Evolutionary conservation across 805 yeast genomes (phyloP), one percentile per base, ranked within the genome.

Genomic region (Metschnikowia dekortorum): DNA sequence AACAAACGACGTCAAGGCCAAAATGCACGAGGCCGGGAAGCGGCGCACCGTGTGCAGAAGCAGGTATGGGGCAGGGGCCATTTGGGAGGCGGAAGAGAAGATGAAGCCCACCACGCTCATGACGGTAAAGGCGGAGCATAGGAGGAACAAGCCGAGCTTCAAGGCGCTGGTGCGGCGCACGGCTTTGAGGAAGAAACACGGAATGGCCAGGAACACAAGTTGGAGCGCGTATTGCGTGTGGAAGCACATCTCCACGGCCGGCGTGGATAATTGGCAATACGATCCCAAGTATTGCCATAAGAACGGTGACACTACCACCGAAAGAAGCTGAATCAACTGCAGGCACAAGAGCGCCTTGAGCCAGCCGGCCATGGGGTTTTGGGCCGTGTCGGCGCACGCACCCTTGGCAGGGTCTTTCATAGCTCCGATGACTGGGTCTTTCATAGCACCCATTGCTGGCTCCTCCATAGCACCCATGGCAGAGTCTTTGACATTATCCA

Each of bases 91-190:
- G 7, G 32, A 8, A 0, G 79, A 76, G 50, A 57, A 69, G 1
- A 57, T 32, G 0, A 64, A 66, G 73, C 76, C 68, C 1, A 75
- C 44, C 1, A 53, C 47, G 8, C 74, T 73, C 39, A 78, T 64
- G 0, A 67, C 47, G 0, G 60, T 46, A 56, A 71, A 73, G 7
- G 75, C 60, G 2, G 63, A 5, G 0, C 76, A 69, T 29, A 78
- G 59, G 1, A 73, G 58, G 16, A 62, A 39, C 29, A 71, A 54
- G 1, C 84, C 85, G 56, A 70, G 73, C 0, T 73, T 66, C 18
- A 79, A 60, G 7, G 71, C 64, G 54, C 76, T 81, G 51, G 76
- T 78, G 48, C 84, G 67, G 60, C 78, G 64, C 44, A 77, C 62
- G 31, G 62, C 65, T 53, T 77, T 80, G 13, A 80, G 57, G 39